Evolutionary conservation across 108 stramenopile genomes (phyloP).

Genomic region (Nitzschia putrida): DNA sequence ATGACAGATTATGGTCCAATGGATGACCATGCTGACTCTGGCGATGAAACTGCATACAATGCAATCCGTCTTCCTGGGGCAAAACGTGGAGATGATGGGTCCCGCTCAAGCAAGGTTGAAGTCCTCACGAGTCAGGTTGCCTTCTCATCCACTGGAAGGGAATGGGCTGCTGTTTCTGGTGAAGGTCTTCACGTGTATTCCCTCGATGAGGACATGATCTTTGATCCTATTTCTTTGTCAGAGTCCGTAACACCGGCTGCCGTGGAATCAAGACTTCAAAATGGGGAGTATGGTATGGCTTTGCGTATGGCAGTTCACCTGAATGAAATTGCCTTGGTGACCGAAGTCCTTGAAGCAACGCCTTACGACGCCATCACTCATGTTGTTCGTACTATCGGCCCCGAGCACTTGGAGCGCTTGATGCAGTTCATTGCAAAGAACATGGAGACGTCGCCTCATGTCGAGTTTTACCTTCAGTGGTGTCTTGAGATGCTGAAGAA

Average conservation of each 20-base stretch:
- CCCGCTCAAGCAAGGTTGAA: slow-evolving; percentile 80
- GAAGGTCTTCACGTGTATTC: slow-evolving; percentile 91
- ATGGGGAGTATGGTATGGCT: slow-evolving; percentile 68
- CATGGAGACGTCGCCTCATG: slow-evolving; percentile 81
- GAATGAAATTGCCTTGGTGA: slow-evolving; percentile 80
- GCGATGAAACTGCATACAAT: slow-evolving; percentile 66
- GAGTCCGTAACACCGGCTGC: slow-evolving; percentile 83
- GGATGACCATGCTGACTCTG: slow-evolving; percentile 80
- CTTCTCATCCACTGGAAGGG: slow-evolving; percentile 86
- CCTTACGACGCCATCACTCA: slow-evolving; percentile 73
- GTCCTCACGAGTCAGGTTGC: slow-evolving; percentile 80
- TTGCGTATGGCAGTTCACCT: slow-evolving; percentile 83
- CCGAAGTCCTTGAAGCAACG: slow-evolving; percentile 76
- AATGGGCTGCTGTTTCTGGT: slow-evolving; percentile 86
- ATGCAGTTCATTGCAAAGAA: slow-evolving; percentile 75
- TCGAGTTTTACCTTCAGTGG: slow-evolving; percentile 89
- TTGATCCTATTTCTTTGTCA: slow-evolving; percentile 88
- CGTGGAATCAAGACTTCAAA: slow-evolving; percentile 63
- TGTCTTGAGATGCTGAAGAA: slow-evolving; percentile 72
- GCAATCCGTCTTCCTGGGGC: slow-evolving; percentile 79
- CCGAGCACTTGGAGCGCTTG: slow-evolving; percentile 72
- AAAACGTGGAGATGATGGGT: slow-evolving; percentile 86
- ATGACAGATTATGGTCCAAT: slow-evolving; percentile 78
- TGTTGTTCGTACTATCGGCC: slow-evolving; percentile 72
- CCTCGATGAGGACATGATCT: slow-evolving; percentile 90